phyloP scores from a whole-genome alignment of 352 stramenopile species.

The Phytophthora palmivora region DNA sequence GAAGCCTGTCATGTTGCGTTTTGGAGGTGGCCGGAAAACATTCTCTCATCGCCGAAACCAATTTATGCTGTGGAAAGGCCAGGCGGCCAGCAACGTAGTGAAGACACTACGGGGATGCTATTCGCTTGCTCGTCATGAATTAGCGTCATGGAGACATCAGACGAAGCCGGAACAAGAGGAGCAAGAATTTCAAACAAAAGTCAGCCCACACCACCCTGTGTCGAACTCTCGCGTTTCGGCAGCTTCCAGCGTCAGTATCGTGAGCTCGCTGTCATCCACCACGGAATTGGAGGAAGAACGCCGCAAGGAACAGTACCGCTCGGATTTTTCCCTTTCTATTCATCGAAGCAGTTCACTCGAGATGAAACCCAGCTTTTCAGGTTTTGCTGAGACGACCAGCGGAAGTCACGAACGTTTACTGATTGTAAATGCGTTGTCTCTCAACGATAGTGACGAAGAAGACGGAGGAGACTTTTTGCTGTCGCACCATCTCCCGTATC shows the following conservation, averaged over 20 bases:
- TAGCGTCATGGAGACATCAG: constrained; percentile 14
- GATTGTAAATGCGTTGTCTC: constrained; percentile 8
- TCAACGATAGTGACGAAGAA: constrained; percentile 23
- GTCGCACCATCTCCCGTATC: constrained; percentile 22
- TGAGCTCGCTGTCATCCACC: constrained; percentile 25
- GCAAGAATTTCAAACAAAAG: neutral
- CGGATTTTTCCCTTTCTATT: constrained; percentile 6
- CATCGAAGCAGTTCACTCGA: constrained; percentile 2
- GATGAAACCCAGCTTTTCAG: constrained; percentile 2
- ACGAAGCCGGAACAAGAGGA: constrained; percentile 1
- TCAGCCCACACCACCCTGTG: neutral
- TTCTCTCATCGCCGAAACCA: constrained; percentile 19
- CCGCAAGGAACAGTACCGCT: constrained; percentile 9
- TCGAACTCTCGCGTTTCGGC: constrained; percentile 4
- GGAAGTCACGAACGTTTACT: constrained; percentile 22
- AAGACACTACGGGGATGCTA: constrained; percentile 26
- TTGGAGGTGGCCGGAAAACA: constrained; percentile 4
- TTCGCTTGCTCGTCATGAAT: constrained; percentile 20
- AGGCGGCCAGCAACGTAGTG: constrained; percentile 10
- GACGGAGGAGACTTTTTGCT: neutral
- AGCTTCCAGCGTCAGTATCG: constrained; percentile 8
- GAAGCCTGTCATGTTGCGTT: neutral
- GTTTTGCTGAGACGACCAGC: constrained; percentile 16
- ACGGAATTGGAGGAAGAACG: constrained; percentile 26
- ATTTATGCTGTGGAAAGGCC: constrained; percentile 24